Conservation (phyloP, 1,139 yeast genomes). For the Lodderomyces margitis region DNA sequence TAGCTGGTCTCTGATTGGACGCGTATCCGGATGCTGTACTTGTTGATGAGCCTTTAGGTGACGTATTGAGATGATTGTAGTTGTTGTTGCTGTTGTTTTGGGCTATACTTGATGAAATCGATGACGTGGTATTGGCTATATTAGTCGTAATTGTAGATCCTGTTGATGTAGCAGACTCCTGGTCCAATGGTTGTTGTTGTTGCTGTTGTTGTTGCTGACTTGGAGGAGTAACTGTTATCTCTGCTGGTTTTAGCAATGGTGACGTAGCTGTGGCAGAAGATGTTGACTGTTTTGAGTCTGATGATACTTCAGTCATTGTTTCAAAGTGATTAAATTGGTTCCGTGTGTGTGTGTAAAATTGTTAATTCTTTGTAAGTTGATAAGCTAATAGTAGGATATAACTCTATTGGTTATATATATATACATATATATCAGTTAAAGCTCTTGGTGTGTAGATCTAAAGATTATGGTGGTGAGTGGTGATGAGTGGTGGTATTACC, state of each 20-base stretch:
- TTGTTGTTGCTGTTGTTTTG: not conserved
- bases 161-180: not conserved
- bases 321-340: too few species aligned
- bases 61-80: not conserved
- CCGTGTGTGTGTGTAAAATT: too few species aligned
- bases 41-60: slow-evolving; percentile 1
- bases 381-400: too few species aligned
- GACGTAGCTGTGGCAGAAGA: not conserved
- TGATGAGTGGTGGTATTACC: too few species aligned
- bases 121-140: slow-evolving; percentile 1
- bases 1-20: not conserved
- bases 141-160: not conserved
- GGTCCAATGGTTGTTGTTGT: not conserved
- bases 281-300: not conserved
- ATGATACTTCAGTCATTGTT: slow-evolving; percentile 5
- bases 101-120: slow-evolving; percentile 1
- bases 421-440: too few species aligned
- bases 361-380: too few species aligned
- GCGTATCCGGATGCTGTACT: not conserved
- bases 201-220: not conserved
- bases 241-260: slow-evolving; percentile 5
- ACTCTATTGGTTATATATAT: too few species aligned
- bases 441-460: too few species aligned
- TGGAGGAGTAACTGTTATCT: slow-evolving; percentile 6
- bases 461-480: too few species aligned